Conservation (phyloP, 805 yeast species). For the Saturnispora bothae region DNA sequence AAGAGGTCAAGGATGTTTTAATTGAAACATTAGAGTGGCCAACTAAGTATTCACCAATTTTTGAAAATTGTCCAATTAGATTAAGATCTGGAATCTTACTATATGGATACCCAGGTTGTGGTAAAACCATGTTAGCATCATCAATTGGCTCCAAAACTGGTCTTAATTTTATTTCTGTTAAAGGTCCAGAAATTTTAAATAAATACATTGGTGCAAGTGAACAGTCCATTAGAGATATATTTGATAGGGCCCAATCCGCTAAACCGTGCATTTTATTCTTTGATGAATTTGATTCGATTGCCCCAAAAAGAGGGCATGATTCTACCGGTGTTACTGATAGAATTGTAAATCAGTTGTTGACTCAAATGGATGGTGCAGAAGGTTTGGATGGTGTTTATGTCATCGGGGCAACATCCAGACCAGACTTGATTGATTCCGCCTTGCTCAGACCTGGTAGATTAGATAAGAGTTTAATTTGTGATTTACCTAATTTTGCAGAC, state of each 20-base stretch:
- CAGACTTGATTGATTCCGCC: conserved; percentile 93
- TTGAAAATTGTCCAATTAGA: conserved; percentile 76
- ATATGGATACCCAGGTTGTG: conserved; percentile 97
- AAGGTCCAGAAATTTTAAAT: conserved; percentile 92
- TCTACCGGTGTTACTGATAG: conserved; percentile 97
- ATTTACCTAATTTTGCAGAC: conserved; percentile 65
- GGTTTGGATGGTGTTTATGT: conserved; percentile 96
- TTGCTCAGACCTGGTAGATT: conserved; percentile 90
- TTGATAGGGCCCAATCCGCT: conserved; percentile 90
- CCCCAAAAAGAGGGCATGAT: conserved; percentile 96
- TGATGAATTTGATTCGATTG: conserved; percentile 94
- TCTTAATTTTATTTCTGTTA: conserved; percentile 80
- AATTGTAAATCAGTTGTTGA: conserved; percentile 91
- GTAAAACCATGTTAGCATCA: conserved; percentile 85
- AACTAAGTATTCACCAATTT: conserved; percentile 90
- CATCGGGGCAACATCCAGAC: conserved; percentile 91
- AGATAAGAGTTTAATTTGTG: conserved; percentile 86
- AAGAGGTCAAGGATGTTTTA: conserved; percentile 61
- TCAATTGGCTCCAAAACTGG: conserved; percentile 94
- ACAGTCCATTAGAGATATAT: conserved; percentile 84
- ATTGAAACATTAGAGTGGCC: conserved; percentile 96
- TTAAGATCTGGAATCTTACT: conserved; percentile 81
- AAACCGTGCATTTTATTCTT: conserved; percentile 88
- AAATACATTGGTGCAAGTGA: conserved; percentile 97
- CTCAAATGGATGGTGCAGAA: conserved; percentile 99